Evolutionary conservation across 2,329 filamentous ascomycete species (phyloP).

Genomic region (Aureobasidium sp.): DNA sequence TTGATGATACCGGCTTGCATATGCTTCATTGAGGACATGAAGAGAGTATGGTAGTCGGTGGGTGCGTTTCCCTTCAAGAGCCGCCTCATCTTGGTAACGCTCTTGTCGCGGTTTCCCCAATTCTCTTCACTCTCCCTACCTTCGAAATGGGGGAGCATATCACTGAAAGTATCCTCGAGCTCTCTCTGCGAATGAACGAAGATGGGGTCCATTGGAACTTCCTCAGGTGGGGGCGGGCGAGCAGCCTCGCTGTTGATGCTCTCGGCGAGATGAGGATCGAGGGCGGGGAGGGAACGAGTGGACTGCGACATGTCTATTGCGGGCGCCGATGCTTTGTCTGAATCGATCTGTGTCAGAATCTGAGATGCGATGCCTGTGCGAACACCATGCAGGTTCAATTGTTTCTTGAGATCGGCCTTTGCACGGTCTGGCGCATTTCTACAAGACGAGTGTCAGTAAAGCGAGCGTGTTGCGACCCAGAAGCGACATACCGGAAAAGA

Average conservation of each 20-base stretch:
- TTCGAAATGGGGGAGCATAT: constrained; percentile 76
- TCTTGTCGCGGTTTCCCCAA: constrained; percentile 81
- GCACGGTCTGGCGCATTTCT: constrained; percentile 72
- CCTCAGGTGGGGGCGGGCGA: constrained; percentile 52
- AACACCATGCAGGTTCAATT: constrained; percentile 76
- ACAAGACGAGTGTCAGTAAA: constrained; percentile 2
- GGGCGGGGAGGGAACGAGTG: constrained; percentile 33
- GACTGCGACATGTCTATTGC: constrained; percentile 29
- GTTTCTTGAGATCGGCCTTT: constrained; percentile 80
- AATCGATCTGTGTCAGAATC: constrained; percentile 62
- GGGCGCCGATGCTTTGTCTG: constrained; percentile 17
- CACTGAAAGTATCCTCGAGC: constrained; percentile 76
- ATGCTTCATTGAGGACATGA: constrained; percentile 60
- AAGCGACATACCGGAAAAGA: constrained; percentile 58
- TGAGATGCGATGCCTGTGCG: constrained; percentile 76
- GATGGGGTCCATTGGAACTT: constrained; percentile 66
- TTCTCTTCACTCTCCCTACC: constrained; percentile 86
- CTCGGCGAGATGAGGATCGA: constrained; percentile 35
- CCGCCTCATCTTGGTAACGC: constrained; percentile 64
- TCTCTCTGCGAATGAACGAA: constrained; percentile 80
- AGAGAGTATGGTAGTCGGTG: constrained; percentile 63
- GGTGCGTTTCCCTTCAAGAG: constrained; percentile 78
- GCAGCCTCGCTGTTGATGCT: constrained; percentile 39
- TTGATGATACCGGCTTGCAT: constrained; percentile 86
- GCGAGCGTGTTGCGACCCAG: neutral